Percentiles rank a stretch among this genome's conserved stretches.
These are phyloP conservation scores for Leishmania guyanensis DNA, from an alignment of 208 protist species.

Conservation along the genomic window DNA sequence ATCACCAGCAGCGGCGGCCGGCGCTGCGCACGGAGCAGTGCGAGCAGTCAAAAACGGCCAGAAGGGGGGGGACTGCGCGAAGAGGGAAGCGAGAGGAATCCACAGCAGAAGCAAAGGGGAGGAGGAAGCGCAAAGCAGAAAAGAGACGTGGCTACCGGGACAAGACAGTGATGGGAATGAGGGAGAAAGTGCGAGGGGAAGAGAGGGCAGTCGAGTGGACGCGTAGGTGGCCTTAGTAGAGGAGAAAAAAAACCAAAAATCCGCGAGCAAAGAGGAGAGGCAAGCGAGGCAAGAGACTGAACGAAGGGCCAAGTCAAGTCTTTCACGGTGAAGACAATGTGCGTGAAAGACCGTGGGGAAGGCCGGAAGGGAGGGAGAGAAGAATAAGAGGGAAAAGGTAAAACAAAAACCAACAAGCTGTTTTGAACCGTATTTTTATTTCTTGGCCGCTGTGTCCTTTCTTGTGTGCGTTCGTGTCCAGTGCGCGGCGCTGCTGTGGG, in stretches of 20 bases:
- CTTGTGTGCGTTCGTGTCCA: too few species aligned
- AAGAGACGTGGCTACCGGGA: too few species aligned
- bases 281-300: too few species aligned
- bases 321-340: too few species aligned
- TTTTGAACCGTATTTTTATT: too few species aligned
- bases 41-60: neutral
- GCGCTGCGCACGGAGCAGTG: neutral
- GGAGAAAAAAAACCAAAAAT: neutral
- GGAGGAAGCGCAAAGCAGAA: neutral
- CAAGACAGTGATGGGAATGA: neutral
- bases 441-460: too few species aligned
- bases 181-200: neutral
- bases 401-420: neutral
- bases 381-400: neutral
- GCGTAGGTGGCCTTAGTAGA: neutral
- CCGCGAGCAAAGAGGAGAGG: too few species aligned
- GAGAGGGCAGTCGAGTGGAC: neutral
- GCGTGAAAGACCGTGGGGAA: neutral
- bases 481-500: too few species aligned
- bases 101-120: conserved; percentile 2
- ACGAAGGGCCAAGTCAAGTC: too few species aligned
- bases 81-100: neutral
- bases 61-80: neutral
- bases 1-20: neutral
- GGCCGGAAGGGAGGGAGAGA: neutral